Evolutionary conservation across 1,284 basidiomycete genomes (phyloP), one percentile per base, ranked within the genome.

Genomic region (Apiotrichum akiyoshidainum): DNA sequence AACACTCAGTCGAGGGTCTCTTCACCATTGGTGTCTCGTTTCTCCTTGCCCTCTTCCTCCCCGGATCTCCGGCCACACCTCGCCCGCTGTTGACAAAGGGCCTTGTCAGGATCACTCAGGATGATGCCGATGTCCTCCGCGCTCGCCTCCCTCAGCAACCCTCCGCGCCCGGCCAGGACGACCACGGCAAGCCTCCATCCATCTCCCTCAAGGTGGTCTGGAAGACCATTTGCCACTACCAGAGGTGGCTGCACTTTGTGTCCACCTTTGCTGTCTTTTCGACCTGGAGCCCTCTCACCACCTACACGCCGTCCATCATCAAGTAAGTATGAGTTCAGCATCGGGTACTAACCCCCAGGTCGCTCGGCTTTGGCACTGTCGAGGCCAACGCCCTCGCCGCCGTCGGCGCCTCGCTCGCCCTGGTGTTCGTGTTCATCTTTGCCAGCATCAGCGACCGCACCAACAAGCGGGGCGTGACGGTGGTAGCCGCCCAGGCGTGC

Each of bases 1-100:
- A 12, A 45, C 44, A 26, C 21, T 11, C 26, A 46, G 40, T 92
- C 57, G 90, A 81, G 86, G 82, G 88, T 82, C 65, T 52, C 66
- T 68, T 92, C 35, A 89, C 88, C 31, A 65, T 68, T 62, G 59
- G 65, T 1, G 51, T 65, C 45, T 63, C 57, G 2, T 5, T 62
- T 33, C 26, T 68, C n/a, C 53, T 68, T 46, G 33, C 66, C 46
- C 26, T 57, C 40, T 60, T 71, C 53, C 55, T 71, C 17, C 69
- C 69, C 26, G 62, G 52, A 17, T 65, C 63, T 9, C 67, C 67
- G 0, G 34, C 21, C 14, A 21, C 40, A 41, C 68, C 68, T n/a
- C 22, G 46, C 12, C 52, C 64, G 0, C 52, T 69, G 35, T 67
- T 72, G 47, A 65, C 45, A 5, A 10, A 10, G 22, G 45, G 45